These are phyloP conservation scores for Tetrahymena thermophila DNA, from an alignment of 73 alveolate species.

Conservation along the genomic window DNA sequence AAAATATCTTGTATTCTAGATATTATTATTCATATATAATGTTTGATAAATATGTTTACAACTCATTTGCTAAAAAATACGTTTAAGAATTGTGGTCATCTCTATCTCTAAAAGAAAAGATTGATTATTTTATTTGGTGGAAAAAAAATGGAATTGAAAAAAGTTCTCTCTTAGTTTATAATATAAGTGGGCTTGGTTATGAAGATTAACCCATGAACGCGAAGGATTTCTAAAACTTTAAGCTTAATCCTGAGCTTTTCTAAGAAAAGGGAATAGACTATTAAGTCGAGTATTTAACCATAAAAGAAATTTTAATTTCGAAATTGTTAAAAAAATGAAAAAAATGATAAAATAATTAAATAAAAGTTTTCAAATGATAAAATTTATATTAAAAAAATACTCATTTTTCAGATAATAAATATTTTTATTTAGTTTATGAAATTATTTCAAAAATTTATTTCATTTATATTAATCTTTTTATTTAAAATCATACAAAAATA, in stretches of 20 bases:
- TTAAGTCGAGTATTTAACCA: background rate
- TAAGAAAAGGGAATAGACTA: background rate
- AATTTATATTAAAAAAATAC: too few relatives aligned
- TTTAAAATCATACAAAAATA: too few relatives aligned
- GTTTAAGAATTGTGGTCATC: background rate
- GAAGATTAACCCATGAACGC: background rate
- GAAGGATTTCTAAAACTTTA: background rate
- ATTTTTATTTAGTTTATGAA: too few relatives aligned
- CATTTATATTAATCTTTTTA: too few relatives aligned
- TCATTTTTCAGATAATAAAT: too few relatives aligned
- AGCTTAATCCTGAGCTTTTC: background rate
- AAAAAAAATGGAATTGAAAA: background rate
- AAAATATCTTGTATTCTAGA: background rate
- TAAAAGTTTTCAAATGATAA: background rate
- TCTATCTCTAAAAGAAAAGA: background rate
- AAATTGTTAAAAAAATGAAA: background rate
- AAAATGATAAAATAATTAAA: background rate
- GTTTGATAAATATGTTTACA: background rate
- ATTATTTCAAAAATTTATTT: too few relatives aligned
- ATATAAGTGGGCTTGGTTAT: background rate
- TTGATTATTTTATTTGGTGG: background rate
- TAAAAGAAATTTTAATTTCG: background rate
- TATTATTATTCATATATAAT: background rate
- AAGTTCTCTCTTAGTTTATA: background rate
- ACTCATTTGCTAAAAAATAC: background rate